Evolutionary conservation across 139 green algal genomes (phyloP).

Genomic region (Tetradesmus lagerheimii): DNA sequence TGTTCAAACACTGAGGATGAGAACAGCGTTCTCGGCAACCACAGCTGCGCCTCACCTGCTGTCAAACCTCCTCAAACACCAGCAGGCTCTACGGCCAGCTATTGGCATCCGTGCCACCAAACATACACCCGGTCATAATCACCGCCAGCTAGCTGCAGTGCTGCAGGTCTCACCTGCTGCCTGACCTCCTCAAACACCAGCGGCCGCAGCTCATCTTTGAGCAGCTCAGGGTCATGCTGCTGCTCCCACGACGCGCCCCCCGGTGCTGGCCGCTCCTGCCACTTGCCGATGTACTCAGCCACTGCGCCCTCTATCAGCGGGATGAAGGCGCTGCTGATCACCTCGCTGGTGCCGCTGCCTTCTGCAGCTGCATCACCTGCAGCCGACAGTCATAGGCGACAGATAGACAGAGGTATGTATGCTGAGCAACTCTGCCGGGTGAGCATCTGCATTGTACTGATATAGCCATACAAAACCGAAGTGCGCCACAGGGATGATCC

Average conservation of each 20-base stretch:
- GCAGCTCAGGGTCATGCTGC: conserved; percentile 74
- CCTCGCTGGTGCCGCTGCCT: conserved; percentile 42
- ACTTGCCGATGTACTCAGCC: conserved; percentile 83
- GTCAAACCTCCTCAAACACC: conserved; percentile 93
- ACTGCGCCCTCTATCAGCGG: conserved; percentile 76
- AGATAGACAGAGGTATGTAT: no score
- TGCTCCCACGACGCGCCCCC: neutral
- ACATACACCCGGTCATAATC: no score
- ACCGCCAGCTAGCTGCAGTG: no score
- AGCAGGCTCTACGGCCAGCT: no score
- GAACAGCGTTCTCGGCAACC: no score
- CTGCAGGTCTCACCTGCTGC: conserved; percentile 63
- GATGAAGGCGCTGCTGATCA: conserved; percentile 74
- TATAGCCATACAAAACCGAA: no score
- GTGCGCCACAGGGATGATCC: no score
- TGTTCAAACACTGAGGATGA: no score
- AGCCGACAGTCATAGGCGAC: neutral
- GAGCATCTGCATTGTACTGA: no score
- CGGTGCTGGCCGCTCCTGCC: conserved; percentile 69
- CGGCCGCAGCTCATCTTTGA: conserved; percentile 88
- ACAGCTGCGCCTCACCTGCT: conserved; percentile 47
- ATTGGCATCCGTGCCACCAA: no score
- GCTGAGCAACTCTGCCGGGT: no score
- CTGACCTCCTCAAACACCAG: conserved; percentile 95
- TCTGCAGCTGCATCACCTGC: conserved; percentile 22